Percentiles rank a stretch among this genome's conserved stretches.
phyloP scores from a whole-genome alignment of 345 rosid species.

The Clarkia xantiana region DNA sequence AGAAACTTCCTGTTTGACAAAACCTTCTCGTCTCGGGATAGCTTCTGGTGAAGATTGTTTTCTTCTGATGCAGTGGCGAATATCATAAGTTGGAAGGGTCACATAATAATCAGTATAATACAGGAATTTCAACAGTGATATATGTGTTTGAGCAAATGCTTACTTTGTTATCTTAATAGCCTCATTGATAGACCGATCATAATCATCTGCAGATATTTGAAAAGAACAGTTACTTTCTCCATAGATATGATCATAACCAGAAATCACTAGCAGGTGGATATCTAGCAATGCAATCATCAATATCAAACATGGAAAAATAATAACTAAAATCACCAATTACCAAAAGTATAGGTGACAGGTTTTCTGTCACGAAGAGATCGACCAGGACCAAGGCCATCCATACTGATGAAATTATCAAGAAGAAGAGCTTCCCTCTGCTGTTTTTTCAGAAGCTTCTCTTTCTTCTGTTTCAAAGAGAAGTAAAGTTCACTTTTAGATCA shows the following conservation, averaged over 20 bases:
- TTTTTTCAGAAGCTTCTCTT: slow-evolving; percentile 73
- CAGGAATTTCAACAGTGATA: not conserved
- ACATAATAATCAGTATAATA: not conserved
- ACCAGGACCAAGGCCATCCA: slow-evolving; percentile 66
- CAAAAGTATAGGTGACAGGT: slow-evolving; percentile 92
- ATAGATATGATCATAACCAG: not conserved
- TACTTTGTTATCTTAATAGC: slow-evolving; percentile 96
- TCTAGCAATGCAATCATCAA: too few species aligned
- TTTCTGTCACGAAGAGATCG: slow-evolving; percentile 92
- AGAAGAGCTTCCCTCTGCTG: slow-evolving; percentile 90
- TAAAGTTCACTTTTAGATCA: not conserved
- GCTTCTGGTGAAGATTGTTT: slow-evolving; percentile 82
- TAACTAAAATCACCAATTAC: slow-evolving; percentile 20
- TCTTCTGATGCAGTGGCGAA: slow-evolving; percentile 31
- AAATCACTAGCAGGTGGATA: not conserved
- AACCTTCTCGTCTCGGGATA: slow-evolving; percentile 46
- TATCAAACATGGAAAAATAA: not conserved
- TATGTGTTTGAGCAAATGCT: slow-evolving; percentile 4
- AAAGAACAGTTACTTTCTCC: not conserved
- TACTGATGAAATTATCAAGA: slow-evolving; percentile 52
- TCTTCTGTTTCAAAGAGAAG: slow-evolving; percentile 33
- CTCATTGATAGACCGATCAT: slow-evolving; percentile 92
- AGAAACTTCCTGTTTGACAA: slow-evolving; percentile 49
- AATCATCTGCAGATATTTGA: slow-evolving; percentile 68
- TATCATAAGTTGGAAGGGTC: slow-evolving; percentile 1